Conservation (phyloP, 768 basidiomycete species). For the Tricholoma matsutake region DNA sequence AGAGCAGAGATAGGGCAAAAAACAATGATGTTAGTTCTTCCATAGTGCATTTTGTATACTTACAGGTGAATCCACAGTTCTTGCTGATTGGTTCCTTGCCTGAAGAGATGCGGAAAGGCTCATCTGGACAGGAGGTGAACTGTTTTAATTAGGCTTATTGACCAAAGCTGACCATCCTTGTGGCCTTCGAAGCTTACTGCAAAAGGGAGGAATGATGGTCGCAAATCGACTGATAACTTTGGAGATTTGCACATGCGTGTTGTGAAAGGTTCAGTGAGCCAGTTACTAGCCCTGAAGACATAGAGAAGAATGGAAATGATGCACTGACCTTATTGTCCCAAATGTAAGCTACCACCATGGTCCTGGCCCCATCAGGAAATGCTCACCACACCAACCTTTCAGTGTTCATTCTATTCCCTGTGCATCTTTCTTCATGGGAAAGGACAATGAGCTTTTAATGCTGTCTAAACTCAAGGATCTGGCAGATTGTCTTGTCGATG, state of each 20-base stretch:
- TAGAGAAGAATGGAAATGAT: conserved; percentile 7
- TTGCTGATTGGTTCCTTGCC: too few species aligned
- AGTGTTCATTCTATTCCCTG: conserved; percentile 14
- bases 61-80: too few species aligned
- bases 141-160: neutral
- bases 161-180: conserved; percentile 1
- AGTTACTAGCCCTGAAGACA: neutral
- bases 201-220: conserved; percentile 1
- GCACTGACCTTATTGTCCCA: conserved; percentile 9
- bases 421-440: conserved; percentile 9
- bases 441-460: conserved; percentile 1
- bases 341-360: conserved; percentile 3
- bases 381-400: conserved; percentile 7
- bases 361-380: conserved; percentile 4
- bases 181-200: too few species aligned
- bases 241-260: conserved; percentile 6
- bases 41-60: too few species aligned
- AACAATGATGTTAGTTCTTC: conserved; percentile 2
- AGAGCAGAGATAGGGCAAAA: conserved; percentile 2
- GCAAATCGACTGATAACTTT: conserved; percentile 10
- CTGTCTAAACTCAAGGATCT: conserved; percentile 10
- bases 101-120: too few species aligned
- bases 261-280: conserved; percentile 7
- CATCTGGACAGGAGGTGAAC: too few species aligned
- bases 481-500: conserved; percentile 7